Evolutionary conservation across 257 asterid genomes (phyloP).

Genomic region (Nicotiana obtusifolia): DNA sequence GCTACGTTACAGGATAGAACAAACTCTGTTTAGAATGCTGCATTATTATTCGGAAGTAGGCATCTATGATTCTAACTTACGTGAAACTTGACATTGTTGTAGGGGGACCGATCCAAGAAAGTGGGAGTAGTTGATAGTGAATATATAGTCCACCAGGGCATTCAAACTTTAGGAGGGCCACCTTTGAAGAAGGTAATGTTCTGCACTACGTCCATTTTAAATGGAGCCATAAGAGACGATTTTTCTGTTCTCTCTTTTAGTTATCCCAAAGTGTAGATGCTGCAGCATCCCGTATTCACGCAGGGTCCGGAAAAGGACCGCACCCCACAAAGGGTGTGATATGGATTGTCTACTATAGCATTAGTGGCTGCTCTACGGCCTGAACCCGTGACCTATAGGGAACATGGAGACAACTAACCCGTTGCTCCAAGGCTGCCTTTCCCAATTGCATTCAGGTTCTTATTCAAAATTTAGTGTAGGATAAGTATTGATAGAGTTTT

Average conservation of each 20-base stretch:
- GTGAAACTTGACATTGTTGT: not conserved
- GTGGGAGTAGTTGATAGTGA: constrained; percentile 96
- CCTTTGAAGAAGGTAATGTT: constrained; percentile 54
- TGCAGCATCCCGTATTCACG: no score
- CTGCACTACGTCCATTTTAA: not conserved
- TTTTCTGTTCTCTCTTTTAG: not conserved
- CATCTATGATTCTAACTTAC: not conserved
- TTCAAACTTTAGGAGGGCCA: constrained; percentile 91
- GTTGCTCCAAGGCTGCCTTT: no score
- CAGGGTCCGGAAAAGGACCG: no score
- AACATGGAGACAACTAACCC: no score
- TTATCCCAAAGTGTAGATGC: not conserved
- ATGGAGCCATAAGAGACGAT: not conserved
- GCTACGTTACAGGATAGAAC: not conserved
- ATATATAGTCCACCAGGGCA: constrained; percentile 86
- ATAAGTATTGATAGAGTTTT: not conserved
- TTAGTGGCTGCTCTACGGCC: no score
- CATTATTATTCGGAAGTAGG: not conserved
- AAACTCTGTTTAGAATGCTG: not conserved
- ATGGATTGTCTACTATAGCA: no score
- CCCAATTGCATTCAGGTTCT: not conserved
- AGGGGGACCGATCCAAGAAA: constrained; percentile 84
- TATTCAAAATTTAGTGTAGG: not conserved
- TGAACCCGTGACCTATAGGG: no score
- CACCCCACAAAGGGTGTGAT: no score